Conservation (phyloP, 2,329 filamentous ascomycete genomes). For the Aspergillus floridensis region DNA sequence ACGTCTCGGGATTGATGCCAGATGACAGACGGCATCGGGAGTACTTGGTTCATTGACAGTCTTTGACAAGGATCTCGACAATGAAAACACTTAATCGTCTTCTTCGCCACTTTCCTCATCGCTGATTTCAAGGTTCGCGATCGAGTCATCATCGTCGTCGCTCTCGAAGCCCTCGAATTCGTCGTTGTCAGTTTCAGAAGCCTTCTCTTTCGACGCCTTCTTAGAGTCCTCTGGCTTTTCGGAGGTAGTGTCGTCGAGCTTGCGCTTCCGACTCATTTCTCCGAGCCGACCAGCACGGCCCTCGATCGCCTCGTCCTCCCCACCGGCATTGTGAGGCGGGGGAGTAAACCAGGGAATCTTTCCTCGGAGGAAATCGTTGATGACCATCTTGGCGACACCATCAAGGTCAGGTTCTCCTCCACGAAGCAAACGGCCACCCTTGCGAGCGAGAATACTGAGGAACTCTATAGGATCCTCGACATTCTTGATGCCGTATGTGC, state of each 20-base stretch:
- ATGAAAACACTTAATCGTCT: slow-evolving; percentile 33
- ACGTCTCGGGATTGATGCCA: background rate
- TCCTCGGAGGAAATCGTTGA: slow-evolving; percentile 93
- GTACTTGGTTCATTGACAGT: background rate
- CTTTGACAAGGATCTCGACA: background rate
- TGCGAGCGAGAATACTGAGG: slow-evolving; percentile 80
- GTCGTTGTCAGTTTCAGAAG: slow-evolving; percentile 28
- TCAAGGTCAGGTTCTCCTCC: slow-evolving; percentile 95
- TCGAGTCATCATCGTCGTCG: slow-evolving; percentile 43
- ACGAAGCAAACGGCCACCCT: slow-evolving; percentile 79
- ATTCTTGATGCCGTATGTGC: slow-evolving; percentile 84
- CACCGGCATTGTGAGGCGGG: slow-evolving; percentile 60
- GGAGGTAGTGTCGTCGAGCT: slow-evolving; percentile 57
- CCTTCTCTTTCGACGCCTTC: slow-evolving; percentile 33
- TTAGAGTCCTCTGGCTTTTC: slow-evolving; percentile 33
- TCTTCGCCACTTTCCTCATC: slow-evolving; percentile 45
- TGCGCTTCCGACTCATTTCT: slow-evolving; percentile 78
- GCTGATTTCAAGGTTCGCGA: slow-evolving; percentile 44
- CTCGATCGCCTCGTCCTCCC: slow-evolving; percentile 54
- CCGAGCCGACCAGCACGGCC: slow-evolving; percentile 76
- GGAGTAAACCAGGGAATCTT: slow-evolving; percentile 96
- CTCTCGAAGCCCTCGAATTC: slow-evolving; percentile 40
- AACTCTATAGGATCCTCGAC: slow-evolving; percentile 78
- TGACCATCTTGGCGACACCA: slow-evolving; percentile 91
- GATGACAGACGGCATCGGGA: background rate